These are phyloP conservation scores for Xylariaceae sp. DNA, from an alignment of 2,329 filamentous ascomycete genomes.

Conservation along the genomic window DNA sequence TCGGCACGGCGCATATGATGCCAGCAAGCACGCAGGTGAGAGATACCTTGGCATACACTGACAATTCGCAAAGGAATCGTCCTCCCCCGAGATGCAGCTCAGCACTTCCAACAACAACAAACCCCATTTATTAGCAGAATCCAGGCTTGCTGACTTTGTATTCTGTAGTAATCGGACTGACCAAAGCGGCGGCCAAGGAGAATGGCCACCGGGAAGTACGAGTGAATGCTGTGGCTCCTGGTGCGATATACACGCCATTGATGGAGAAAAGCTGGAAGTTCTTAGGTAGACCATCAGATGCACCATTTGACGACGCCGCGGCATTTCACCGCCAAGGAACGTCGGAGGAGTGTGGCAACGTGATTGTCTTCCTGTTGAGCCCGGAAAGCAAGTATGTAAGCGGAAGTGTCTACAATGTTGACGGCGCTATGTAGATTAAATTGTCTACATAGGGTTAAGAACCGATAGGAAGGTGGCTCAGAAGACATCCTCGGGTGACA, in stretches of 20 bases:
- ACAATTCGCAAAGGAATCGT: too few species aligned
- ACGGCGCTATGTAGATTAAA: slow-evolving; percentile 38
- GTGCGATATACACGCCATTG: slow-evolving; percentile 45
- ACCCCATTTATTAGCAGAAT: too few species aligned
- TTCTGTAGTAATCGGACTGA: slow-evolving; percentile 30
- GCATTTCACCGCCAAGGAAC: slow-evolving; percentile 41
- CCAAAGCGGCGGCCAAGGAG: slow-evolving; percentile 32
- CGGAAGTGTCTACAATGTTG: slow-evolving; percentile 41
- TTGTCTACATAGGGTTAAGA: slow-evolving; percentile 1
- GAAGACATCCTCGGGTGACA: slow-evolving; percentile 84
- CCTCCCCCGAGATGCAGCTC: too few species aligned
- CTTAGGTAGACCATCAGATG: slow-evolving; percentile 30
- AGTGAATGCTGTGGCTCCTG: slow-evolving; percentile 44
- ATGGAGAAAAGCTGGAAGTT: slow-evolving; percentile 40
- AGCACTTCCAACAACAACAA: too few species aligned
- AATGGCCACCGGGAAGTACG: slow-evolving; percentile 39
- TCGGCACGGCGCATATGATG: slow-evolving; percentile 33
- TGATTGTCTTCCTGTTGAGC: slow-evolving; percentile 44
- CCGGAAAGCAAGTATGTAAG: slow-evolving; percentile 43
- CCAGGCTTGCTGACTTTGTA: too few species aligned
- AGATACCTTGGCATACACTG: too few species aligned
- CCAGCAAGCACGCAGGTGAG: slow-evolving; percentile 28
- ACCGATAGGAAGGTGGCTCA: slow-evolving; percentile 33
- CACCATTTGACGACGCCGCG: slow-evolving; percentile 37
- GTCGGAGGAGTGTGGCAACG: slow-evolving; percentile 41